Evolutionary conservation across 148 eudicot species (phyloP).

Genomic region (Vaccinium darrowii): DNA sequence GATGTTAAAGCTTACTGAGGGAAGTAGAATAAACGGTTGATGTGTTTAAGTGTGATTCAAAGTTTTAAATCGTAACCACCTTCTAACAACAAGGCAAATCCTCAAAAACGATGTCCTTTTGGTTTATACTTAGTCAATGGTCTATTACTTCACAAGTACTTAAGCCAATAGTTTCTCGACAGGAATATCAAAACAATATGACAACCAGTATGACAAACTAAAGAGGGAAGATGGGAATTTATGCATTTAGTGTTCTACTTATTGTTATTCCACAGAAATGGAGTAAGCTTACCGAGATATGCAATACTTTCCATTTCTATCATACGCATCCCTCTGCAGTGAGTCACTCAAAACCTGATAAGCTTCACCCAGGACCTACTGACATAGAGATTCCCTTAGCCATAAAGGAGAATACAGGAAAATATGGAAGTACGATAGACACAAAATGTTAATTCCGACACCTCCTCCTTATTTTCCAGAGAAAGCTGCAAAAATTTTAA

Average conservation of each 20-base stretch:
- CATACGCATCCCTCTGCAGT: constrained; percentile 73
- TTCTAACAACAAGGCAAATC: not conserved
- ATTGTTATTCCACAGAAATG: not conserved
- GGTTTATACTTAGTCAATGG: not conserved
- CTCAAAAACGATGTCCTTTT: not conserved
- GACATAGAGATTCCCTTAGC: not conserved
- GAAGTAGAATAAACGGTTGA: not conserved
- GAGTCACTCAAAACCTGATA: constrained; percentile 93
- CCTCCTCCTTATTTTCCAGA: not conserved
- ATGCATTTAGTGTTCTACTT: not conserved
- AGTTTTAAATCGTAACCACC: not conserved
- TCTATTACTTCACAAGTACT: not conserved
- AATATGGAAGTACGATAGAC: not conserved
- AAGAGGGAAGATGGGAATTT: not conserved
- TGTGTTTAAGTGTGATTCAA: not conserved
- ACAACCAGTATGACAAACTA: not conserved
- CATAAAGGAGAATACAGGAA: not conserved
- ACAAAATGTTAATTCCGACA: not conserved
- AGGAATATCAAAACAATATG: not conserved
- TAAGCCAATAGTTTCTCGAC: not conserved
- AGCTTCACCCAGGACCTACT: constrained; percentile 86
- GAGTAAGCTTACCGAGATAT: constrained; percentile 58
- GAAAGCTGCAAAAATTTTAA: too few relatives aligned
- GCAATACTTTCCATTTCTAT: constrained; percentile 75
- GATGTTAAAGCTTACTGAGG: not conserved